Percentiles rank a stretch among this genome's conserved stretches.
Evolutionary conservation across 371 early-diverging fungal genomes (phyloP).

Genomic region (Massospora cicadina): DNA sequence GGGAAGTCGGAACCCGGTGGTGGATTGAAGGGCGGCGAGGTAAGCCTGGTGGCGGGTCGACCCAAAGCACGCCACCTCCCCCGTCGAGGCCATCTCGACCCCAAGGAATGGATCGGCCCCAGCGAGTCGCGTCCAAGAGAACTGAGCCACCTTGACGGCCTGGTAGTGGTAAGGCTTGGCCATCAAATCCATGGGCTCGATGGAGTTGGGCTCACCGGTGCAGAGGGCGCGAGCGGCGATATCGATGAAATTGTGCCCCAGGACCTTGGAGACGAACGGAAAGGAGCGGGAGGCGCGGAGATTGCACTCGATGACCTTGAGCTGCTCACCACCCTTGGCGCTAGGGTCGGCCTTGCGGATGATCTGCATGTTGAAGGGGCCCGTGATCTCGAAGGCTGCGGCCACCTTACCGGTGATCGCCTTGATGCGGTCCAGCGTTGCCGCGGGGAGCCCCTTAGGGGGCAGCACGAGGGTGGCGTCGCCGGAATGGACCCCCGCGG

Average conservation of each 20-base stretch:
- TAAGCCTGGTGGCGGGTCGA: slow-evolving; percentile 92
- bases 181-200: slow-evolving; percentile 24
- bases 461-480: slow-evolving; percentile 89
- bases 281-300: slow-evolving; percentile 87
- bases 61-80: slow-evolving; percentile 96
- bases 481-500: slow-evolving; percentile 94
- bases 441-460: slow-evolving; percentile 77
- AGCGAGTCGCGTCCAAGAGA: slow-evolving; percentile 80
- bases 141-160: slow-evolving; percentile 92
- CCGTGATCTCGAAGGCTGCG: slow-evolving; percentile 78
- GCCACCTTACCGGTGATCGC: slow-evolving; percentile 75
- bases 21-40: slow-evolving; percentile 69
- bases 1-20: slow-evolving; percentile 71
- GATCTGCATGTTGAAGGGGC: slow-evolving; percentile 96
- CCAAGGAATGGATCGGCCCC: slow-evolving; percentile 93
- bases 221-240: slow-evolving; percentile 84
- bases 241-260: slow-evolving; percentile 79
- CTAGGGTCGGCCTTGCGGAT: slow-evolving; percentile 68
- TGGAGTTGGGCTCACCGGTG: slow-evolving; percentile 44
- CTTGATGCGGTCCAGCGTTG: slow-evolving; percentile 72
- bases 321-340: slow-evolving; percentile 24
- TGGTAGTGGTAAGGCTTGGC: slow-evolving; percentile 38
- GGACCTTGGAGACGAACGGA: slow-evolving; percentile 88
- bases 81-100: slow-evolving; percentile 97
- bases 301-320: slow-evolving; percentile 95